phyloP scores from a whole-genome alignment of 2,329 filamentous ascomycete genomes.

The Penicillium verrucosum region DNA sequence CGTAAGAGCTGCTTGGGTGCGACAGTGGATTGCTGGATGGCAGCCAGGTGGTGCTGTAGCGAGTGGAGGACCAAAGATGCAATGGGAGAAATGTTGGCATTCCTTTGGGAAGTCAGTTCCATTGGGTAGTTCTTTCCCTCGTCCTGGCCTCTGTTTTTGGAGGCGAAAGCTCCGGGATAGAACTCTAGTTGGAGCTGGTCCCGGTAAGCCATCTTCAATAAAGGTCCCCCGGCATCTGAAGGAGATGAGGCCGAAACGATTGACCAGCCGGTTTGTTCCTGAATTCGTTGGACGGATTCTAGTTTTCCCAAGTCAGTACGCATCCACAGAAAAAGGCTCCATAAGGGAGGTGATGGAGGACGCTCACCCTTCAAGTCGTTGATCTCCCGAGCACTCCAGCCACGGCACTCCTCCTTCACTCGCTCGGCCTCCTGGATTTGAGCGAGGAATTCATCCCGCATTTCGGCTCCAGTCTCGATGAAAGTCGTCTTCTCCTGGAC shows the following conservation, averaged over 20 bases:
- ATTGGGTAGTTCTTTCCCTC: constrained; percentile 29
- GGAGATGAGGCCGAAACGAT: constrained; percentile 37
- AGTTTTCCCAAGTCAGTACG: constrained; percentile 9
- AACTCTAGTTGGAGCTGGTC: constrained; percentile 43
- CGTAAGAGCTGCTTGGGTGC: constrained; percentile 40
- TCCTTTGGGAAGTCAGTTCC: constrained; percentile 32
- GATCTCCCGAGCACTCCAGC: constrained; percentile 83
- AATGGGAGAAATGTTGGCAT: constrained; percentile 33
- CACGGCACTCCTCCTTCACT: constrained; percentile 80
- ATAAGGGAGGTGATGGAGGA: not conserved
- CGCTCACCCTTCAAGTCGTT: constrained; percentile 68
- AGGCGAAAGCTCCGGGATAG: constrained; percentile 38
- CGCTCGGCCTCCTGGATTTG: constrained; percentile 82
- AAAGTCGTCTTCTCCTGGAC: constrained; percentile 64
- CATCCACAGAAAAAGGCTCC: not conserved
- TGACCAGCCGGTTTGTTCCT: constrained; percentile 45
- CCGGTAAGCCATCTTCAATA: constrained; percentile 43
- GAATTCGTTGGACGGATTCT: constrained; percentile 41
- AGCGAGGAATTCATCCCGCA: constrained; percentile 65
- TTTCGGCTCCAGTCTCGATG: constrained; percentile 60
- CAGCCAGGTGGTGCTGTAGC: constrained; percentile 37
- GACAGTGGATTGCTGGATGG: constrained; percentile 35
- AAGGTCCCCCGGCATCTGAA: constrained; percentile 30
- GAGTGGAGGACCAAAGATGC: constrained; percentile 43
- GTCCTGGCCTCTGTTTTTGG: constrained; percentile 22